These are phyloP conservation scores for Friedmanniomyces endolithicus DNA, from an alignment of 495 filamentous ascomycete genomes.

Conservation along the genomic window DNA sequence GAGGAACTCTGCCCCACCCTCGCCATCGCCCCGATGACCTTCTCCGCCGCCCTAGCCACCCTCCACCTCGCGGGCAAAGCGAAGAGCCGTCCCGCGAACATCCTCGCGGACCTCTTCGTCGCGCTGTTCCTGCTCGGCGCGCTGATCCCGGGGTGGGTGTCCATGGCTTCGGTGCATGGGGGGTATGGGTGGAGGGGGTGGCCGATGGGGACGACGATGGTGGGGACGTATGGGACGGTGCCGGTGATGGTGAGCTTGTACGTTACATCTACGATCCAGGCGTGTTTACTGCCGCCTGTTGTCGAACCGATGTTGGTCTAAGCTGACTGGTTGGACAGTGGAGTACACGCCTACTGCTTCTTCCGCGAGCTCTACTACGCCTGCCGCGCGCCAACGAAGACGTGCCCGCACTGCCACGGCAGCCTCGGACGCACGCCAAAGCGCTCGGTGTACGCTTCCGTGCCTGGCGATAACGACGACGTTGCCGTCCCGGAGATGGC, in stretches of 20 bases:
- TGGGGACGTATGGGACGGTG: conserved; percentile 9
- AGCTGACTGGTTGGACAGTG: too few relatives aligned
- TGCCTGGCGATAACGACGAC: neutral
- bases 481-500: neutral
- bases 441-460: neutral
- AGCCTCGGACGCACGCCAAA: neutral
- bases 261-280: too few relatives aligned
- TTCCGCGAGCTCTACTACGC: neutral
- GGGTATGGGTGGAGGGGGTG: neutral
- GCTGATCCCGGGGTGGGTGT: conserved; percentile 7
- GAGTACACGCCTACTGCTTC: conserved; percentile 8
- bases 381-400: neutral
- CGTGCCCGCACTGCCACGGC: conserved; percentile 16
- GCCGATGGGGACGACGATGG: neutral
- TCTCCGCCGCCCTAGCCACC: neutral
- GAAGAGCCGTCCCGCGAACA: neutral
- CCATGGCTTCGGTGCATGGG: neutral
- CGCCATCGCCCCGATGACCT: conserved; percentile 3
- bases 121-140: conserved; percentile 1
- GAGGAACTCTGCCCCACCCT: neutral
- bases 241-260: conserved; percentile 12
- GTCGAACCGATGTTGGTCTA: too few relatives aligned
- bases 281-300: too few relatives aligned
- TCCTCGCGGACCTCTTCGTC: conserved; percentile 6
- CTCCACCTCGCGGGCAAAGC: neutral